A percentile compares a stretch with the other conserved stretches of the same genome.
phyloP scores from a whole-genome alignment of 306 rosid species.

The Pyrus communis region DNA sequence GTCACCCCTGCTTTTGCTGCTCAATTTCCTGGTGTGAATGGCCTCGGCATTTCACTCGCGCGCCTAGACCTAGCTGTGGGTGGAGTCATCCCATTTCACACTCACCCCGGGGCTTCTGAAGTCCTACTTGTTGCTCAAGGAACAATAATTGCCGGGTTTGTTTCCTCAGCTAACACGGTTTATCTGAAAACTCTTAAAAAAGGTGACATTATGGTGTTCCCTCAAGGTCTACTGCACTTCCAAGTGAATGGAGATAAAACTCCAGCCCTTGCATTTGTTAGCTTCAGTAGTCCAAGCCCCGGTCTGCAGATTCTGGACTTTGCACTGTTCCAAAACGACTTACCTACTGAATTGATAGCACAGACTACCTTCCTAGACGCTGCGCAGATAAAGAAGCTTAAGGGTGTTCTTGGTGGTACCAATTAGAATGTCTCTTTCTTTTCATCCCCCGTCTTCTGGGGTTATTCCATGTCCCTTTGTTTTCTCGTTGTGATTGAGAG shows the following conservation, averaged over 20 bases:
- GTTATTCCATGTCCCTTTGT: not conserved
- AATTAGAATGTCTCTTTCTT: slow-evolving; percentile 18
- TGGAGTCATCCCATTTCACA: slow-evolving; percentile 66
- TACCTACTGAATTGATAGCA: slow-evolving; percentile 41
- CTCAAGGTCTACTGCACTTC: slow-evolving; percentile 69
- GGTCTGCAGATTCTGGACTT: slow-evolving; percentile 62
- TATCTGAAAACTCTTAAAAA: slow-evolving; percentile 37
- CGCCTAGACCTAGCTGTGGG: slow-evolving; percentile 48
- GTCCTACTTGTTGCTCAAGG: slow-evolving; percentile 35
- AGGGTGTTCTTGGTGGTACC: slow-evolving; percentile 70
- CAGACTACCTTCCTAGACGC: slow-evolving; percentile 51
- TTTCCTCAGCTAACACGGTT: slow-evolving; percentile 42
- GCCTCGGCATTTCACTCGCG: slow-evolving; percentile 55
- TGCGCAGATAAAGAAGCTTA: slow-evolving; percentile 54
- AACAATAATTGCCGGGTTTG: slow-evolving; percentile 41
- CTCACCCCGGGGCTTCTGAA: slow-evolving; percentile 64
- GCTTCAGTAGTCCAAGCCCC: slow-evolving; percentile 59
- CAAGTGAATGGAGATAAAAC: slow-evolving; percentile 28
- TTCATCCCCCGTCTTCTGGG: not conserved
- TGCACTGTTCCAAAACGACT: slow-evolving; percentile 58
- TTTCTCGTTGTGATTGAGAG: slow-evolving; percentile 3
- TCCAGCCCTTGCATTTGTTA: slow-evolving; percentile 21
- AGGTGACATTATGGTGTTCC: slow-evolving; percentile 65
- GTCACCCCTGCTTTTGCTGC: slow-evolving; percentile 50
- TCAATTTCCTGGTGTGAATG: slow-evolving; percentile 61